These are phyloP conservation scores for Nicotiana otophora DNA, from an alignment of 257 asterid species.

Conservation along the genomic window DNA sequence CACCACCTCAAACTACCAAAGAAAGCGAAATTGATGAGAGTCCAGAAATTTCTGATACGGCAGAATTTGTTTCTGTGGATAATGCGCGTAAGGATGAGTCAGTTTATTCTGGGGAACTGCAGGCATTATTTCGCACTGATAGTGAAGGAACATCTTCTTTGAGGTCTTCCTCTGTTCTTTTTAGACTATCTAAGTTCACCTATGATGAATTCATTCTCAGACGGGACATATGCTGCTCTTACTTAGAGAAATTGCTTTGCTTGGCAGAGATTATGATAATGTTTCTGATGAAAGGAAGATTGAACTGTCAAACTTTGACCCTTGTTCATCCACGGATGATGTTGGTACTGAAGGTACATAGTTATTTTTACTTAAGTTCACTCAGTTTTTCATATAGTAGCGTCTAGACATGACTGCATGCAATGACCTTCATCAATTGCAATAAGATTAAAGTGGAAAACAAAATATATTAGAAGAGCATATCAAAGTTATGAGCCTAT, in stretches of 20 bases:
- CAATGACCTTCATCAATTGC: neutral
- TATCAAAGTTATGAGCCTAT: neutral
- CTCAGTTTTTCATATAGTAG: neutral
- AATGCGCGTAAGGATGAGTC: conserved; percentile 32
- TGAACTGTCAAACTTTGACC: conserved; percentile 4
- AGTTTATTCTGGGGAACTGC: conserved; percentile 23
- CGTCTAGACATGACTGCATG: neutral
- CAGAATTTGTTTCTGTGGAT: conserved; percentile 22
- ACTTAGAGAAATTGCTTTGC: neutral
- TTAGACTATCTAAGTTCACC: neutral
- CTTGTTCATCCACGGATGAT: neutral
- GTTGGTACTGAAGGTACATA: conserved; percentile 14
- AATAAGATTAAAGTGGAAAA: neutral
- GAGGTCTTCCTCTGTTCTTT: conserved; percentile 39
- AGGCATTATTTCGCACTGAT: conserved; percentile 18
- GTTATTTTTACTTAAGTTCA: neutral
- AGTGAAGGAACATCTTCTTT: conserved; percentile 36
- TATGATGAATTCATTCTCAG: neutral
- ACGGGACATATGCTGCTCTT: neutral
- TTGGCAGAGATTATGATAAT: conserved; percentile 1
- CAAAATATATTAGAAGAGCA: neutral
- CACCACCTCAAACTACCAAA: conserved; percentile 32
- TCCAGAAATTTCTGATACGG: conserved; percentile 29
- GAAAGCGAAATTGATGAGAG: conserved; percentile 19
- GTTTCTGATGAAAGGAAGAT: conserved; percentile 11